Evolutionary conservation across 192 early-diverging fungal genomes (phyloP).

Genomic region (Mortierella alpina): DNA sequence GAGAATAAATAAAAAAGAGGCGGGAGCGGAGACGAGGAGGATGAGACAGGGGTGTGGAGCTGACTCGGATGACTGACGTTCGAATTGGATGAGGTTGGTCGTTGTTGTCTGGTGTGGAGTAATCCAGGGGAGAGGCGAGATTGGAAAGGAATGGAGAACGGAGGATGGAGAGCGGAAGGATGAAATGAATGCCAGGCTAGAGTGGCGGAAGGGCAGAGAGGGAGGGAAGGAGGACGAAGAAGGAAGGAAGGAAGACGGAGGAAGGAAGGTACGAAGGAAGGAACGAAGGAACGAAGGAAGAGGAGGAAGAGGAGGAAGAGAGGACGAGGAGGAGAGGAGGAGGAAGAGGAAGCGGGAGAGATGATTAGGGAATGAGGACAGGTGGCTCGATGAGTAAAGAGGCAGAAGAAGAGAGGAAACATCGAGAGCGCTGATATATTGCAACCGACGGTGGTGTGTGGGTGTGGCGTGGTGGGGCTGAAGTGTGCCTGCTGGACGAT

Average conservation of each 20-base stretch:
- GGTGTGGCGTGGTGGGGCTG: too few species aligned
- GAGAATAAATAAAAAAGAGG: conserved; percentile 4
- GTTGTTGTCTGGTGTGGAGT: too few species aligned
- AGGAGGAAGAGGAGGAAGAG: conserved; percentile 12
- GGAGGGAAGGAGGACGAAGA: not conserved
- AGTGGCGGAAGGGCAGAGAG: too few species aligned
- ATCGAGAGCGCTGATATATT: too few species aligned
- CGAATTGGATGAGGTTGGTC: not conserved
- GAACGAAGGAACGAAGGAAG: conserved; percentile 1
- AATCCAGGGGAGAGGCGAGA: not conserved
- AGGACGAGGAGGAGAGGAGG: not conserved
- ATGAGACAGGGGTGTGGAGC: too few species aligned
- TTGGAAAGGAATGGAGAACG: not conserved
- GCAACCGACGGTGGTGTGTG: too few species aligned
- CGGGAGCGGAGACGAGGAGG: not conserved
- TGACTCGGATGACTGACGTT: not conserved
- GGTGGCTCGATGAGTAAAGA: conserved; percentile 1
- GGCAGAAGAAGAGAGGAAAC: not conserved
- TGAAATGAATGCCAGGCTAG: not conserved
- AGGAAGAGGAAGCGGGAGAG: conserved; percentile 6
- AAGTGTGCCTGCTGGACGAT: too few species aligned
- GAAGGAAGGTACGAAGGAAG: not conserved
- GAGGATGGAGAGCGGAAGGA: not conserved
- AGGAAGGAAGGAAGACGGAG: not conserved
- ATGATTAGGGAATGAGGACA: not conserved